Percentiles rank a stretch among this genome's conserved stretches.
These are phyloP conservation scores for Dothideomycetes sp. DNA, from an alignment of 2,329 filamentous ascomycete species.

Conservation along the genomic window DNA sequence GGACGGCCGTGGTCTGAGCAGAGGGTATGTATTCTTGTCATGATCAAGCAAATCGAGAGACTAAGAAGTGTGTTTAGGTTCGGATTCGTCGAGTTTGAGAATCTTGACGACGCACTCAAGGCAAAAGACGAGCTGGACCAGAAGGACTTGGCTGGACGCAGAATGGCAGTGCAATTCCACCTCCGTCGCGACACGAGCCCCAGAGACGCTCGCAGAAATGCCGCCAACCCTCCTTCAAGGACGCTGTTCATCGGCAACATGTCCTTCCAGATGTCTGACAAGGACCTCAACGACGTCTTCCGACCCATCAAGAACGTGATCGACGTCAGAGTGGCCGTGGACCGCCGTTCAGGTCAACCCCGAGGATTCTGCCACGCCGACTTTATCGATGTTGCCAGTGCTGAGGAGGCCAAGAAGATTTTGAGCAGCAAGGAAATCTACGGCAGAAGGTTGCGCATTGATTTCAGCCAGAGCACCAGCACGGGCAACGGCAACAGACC, in stretches of 20 bases:
- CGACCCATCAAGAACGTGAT: slow-evolving; percentile 57
- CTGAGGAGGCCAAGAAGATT: slow-evolving; percentile 48
- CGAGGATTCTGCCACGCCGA: slow-evolving; percentile 80
- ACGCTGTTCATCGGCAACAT: slow-evolving; percentile 80
- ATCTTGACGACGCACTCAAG: slow-evolving; percentile 41
- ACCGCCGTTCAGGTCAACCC: slow-evolving; percentile 69
- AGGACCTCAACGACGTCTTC: slow-evolving; percentile 73
- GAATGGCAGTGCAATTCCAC: slow-evolving; percentile 54
- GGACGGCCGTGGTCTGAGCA: slow-evolving; percentile 56
- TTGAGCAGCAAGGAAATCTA: slow-evolving; percentile 53
- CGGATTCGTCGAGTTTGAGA: slow-evolving; percentile 55
- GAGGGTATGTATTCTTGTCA: slow-evolving; percentile 47
- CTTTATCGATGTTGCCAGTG: slow-evolving; percentile 59
- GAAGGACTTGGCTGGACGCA: slow-evolving; percentile 54
- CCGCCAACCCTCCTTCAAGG: slow-evolving; percentile 39
- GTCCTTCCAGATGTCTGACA: slow-evolving; percentile 75
- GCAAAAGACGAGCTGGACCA: slow-evolving; percentile 52
- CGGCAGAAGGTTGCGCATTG: slow-evolving; percentile 55
- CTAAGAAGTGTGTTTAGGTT: slow-evolving; percentile 40
- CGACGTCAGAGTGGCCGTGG: slow-evolving; percentile 74
- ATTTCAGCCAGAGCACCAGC: slow-evolving; percentile 40
- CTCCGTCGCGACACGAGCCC: slow-evolving; percentile 19
- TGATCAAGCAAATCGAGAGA: background rate
- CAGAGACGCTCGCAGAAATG: background rate
- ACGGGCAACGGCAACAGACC: background rate